phyloP scores from a whole-genome alignment of 352 stramenopile species.

The Phytophthora aleatoria region DNA sequence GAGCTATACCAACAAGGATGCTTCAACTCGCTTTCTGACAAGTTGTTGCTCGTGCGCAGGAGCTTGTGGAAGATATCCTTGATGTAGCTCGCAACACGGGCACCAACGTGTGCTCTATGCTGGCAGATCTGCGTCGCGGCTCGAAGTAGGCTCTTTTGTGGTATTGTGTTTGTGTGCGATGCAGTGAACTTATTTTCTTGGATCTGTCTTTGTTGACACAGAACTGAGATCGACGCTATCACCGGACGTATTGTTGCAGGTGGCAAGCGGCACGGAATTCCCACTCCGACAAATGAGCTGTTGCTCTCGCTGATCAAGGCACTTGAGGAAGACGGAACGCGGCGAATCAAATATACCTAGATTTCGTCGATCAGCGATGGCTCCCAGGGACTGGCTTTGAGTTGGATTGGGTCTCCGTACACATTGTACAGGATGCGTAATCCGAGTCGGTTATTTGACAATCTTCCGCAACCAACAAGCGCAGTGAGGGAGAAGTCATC shows the following conservation, averaged over 20 bases:
- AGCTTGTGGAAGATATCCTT: conserved; percentile 61
- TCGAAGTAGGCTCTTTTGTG: conserved; percentile 37
- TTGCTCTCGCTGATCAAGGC: conserved; percentile 61
- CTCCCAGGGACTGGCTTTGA: no score
- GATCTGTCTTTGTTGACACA: conserved; percentile 12
- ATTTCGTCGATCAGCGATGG: no score
- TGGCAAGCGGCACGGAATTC: conserved; percentile 47
- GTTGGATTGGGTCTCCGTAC: no score
- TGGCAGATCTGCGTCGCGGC: conserved; percentile 68
- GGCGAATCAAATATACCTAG: conserved; percentile 2
- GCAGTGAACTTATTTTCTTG: not conserved
- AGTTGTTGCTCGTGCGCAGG: conserved; percentile 30
- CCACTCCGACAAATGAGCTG: conserved; percentile 70
- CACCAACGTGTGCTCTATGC: conserved; percentile 77
- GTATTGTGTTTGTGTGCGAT: not conserved
- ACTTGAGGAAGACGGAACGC: conserved; percentile 46
- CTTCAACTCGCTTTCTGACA: not conserved
- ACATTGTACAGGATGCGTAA: no score
- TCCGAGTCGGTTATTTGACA: no score
- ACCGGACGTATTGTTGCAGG: conserved; percentile 61
- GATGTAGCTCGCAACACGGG: conserved; percentile 55
- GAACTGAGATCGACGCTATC: conserved; percentile 80
- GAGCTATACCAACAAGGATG: not conserved
- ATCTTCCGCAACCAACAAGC: no score
- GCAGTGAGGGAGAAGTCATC: no score